Conservation (phyloP, 2,329 filamentous ascomycete genomes). For the Neofusicoccum sp. region DNA sequence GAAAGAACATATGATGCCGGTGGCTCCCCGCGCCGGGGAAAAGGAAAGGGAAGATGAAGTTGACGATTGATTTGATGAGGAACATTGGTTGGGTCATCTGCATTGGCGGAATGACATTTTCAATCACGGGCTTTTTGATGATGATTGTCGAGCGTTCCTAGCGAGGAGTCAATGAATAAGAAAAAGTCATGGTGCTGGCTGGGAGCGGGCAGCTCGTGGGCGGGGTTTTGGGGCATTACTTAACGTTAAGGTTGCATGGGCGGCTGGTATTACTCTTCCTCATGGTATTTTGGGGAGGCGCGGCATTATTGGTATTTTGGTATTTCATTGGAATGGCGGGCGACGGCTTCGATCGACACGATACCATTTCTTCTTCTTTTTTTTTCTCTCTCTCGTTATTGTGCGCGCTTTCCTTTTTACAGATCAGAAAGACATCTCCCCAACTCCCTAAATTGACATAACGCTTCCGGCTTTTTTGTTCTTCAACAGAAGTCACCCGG, state of each 20-base stretch:
- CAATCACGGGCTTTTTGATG: background rate
- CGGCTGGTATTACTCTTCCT: background rate
- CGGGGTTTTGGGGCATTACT: background rate
- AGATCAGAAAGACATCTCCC: background rate
- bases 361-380: background rate
- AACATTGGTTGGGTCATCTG: background rate
- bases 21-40: too few species aligned
- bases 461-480: background rate
- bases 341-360: background rate
- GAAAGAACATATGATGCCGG: too few species aligned
- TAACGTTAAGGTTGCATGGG: background rate
- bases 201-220: background rate
- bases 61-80: background rate
- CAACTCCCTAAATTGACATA: background rate
- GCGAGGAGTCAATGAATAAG: background rate
- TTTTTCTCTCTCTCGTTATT: too few species aligned
- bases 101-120: background rate
- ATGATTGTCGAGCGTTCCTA: background rate
- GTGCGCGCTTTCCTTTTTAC: background rate
- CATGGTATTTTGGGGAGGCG: background rate
- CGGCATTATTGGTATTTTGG: background rate
- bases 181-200: background rate
- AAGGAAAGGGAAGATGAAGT: background rate
- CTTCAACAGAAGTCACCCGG: background rate
- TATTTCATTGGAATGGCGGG: background rate